Base-by-base conservation (phyloP, 2,329 filamentous ascomycete genomes). In the Sarocladiaceae sp. region DNA sequence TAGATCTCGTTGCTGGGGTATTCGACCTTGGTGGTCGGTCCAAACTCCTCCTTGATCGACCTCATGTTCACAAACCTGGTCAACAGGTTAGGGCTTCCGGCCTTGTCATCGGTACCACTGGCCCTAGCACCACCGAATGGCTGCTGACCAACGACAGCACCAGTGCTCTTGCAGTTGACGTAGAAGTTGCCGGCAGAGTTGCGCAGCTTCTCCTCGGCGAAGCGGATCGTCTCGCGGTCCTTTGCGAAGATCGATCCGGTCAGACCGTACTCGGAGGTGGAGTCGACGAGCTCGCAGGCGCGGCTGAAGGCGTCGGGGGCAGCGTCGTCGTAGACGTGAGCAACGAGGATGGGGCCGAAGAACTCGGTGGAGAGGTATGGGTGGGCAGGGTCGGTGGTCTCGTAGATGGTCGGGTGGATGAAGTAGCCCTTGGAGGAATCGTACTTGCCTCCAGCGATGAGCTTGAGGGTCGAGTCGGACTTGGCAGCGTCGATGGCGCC, bases 111-210 rank as follows among this genome's bases (percentile, higher is more conserved):
- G 20, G 85, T 88, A 23, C 85, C 85, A 55, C 81, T 85, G 6
- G 83, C 83, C 57, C 86, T 74, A 12, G 82, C 78, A 51, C 85
- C 85, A 20, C 85, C 85, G 64, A 88, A 88, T 3, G 85, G 81
- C 71, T 88, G 85, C 71, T 88, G 86, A 13, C 84, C 85, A 7
- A 88, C 84, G 22, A 89, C 83, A 15, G 85, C 84, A 35, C 84
- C 86, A 2, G 85, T 88, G 67, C 82, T 86, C 79, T 92, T 92
- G 75, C 85, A 88, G 73, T 92, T 93, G 71, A 93, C 78, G 72
- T 93, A 93, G 67, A 92, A 92, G 74, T 93, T 93, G 37, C 88
- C 88, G 1, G 88, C 88, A 0, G 85, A 74, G 64, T 91, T 83
- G 57, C 87, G 77, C 51, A 93, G 75, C 55, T 76, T 79, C 59